Conservation (phyloP, 208 protist genomes). For the Porcisia hertigi region DNA sequence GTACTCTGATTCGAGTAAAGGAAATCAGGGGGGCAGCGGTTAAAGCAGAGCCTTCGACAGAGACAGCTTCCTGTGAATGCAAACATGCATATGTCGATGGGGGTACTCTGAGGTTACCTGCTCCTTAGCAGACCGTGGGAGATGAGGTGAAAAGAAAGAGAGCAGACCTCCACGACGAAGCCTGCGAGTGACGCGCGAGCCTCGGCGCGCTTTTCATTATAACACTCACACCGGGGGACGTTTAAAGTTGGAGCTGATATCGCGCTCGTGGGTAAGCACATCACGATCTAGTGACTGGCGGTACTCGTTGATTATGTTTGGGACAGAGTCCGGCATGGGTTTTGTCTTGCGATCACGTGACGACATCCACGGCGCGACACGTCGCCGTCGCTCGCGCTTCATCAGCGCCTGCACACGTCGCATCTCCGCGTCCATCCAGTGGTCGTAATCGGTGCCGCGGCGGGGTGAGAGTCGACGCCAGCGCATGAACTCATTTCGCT, state of each 20-base stretch:
- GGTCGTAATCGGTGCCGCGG: conserved; percentile 69
- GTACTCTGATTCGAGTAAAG: too few relatives aligned
- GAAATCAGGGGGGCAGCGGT: too few relatives aligned
- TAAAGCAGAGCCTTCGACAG: too few relatives aligned
- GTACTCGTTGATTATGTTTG: conserved; percentile 92
- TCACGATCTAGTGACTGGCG: conserved; percentile 80
- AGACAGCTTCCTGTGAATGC: neutral
- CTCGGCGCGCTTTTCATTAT: neutral
- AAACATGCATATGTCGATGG: too few relatives aligned
- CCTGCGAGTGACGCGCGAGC: neutral
- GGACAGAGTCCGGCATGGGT: conserved; percentile 71
- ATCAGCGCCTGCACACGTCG: conserved; percentile 58
- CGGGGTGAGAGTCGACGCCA: conserved; percentile 57
- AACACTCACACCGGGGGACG: conserved; percentile 27
- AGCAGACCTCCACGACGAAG: too few relatives aligned
- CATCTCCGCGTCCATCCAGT: conserved; percentile 86
- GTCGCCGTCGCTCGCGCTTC: conserved; percentile 35
- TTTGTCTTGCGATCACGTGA: conserved; percentile 13
- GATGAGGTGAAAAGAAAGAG: neutral
- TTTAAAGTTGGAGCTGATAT: conserved; percentile 47
- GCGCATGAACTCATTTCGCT: conserved; percentile 68
- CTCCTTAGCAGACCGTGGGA: neutral
- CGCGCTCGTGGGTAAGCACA: conserved; percentile 60
- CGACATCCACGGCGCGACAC: conserved; percentile 49
- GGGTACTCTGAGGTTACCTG: neutral